These are phyloP conservation scores for Aspergillus hancockii DNA, from an alignment of 495 filamentous ascomycete species.

Conservation along the genomic window DNA sequence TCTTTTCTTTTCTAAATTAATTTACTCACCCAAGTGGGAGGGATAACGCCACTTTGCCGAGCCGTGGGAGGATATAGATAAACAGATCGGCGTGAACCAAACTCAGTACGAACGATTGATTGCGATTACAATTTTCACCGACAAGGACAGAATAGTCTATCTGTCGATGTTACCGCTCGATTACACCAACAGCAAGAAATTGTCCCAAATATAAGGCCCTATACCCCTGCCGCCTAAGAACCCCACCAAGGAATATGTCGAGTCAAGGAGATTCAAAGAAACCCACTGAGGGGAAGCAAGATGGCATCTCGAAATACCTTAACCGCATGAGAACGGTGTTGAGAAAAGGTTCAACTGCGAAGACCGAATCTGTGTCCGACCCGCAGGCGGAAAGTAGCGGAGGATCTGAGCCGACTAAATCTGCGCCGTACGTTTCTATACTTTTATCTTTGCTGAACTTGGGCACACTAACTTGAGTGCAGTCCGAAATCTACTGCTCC, in stretches of 20 bases:
- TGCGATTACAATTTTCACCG: background rate
- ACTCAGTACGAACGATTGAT: background rate
- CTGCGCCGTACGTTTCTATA: constrained; percentile 34
- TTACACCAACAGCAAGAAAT: background rate
- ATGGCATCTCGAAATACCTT: constrained; percentile 62
- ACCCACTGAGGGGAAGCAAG: constrained; percentile 53
- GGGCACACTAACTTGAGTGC: constrained; percentile 7
- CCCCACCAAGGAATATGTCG: constrained; percentile 29
- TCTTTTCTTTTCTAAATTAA: background rate
- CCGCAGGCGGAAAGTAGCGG: constrained; percentile 15
- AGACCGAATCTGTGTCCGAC: constrained; percentile 32
- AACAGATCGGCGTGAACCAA: background rate
- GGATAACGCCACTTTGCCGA: constrained; percentile 1
- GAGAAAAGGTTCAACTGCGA: constrained; percentile 51
- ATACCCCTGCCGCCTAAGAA: background rate
- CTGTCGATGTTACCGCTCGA: background rate
- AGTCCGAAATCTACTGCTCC: constrained; percentile 5
- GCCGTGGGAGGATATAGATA: background rate
- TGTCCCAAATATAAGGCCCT: background rate
- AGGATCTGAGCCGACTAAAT: constrained; percentile 19
- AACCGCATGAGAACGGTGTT: constrained; percentile 65
- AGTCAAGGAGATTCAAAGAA: constrained; percentile 21
- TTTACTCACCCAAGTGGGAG: background rate
- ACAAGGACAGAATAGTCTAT: background rate
- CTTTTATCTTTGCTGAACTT: constrained; percentile 14